Evolutionary conservation across 2,329 filamentous ascomycete species (phyloP).

Genomic region (Bisporella sp.): DNA sequence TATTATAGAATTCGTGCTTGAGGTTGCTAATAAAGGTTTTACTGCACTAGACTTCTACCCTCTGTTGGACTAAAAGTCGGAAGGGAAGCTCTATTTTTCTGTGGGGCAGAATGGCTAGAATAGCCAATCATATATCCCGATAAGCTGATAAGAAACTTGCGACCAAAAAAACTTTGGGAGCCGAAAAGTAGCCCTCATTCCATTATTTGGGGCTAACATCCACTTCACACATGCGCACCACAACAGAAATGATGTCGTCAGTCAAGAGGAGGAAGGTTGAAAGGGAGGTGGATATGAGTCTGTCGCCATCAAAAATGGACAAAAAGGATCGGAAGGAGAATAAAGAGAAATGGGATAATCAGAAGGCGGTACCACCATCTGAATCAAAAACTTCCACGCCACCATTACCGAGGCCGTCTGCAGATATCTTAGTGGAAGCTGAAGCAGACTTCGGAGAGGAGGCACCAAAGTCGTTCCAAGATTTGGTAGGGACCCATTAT

Average conservation of each 20-base stretch:
- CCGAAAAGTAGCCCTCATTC: too few species aligned
- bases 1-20: slow-evolving; percentile 8
- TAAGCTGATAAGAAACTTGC: too few species aligned
- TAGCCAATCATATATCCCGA: slow-evolving; percentile 8
- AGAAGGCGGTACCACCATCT: slow-evolving; percentile 5
- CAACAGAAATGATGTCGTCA: slow-evolving; percentile 23
- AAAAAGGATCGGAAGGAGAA: background rate
- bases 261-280: slow-evolving; percentile 27
- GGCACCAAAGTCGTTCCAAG: slow-evolving; percentile 38
- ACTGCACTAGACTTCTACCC: background rate
- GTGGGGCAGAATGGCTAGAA: slow-evolving; percentile 10
- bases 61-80: too few species aligned
- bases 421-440: slow-evolving; percentile 15
- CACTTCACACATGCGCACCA: too few species aligned
- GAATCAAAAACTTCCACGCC: background rate
- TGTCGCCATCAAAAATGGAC: background rate
- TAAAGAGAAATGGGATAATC: slow-evolving; percentile 14
- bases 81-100: too few species aligned
- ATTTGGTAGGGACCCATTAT: slow-evolving; percentile 30
- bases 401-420: slow-evolving; percentile 8
- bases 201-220: too few species aligned
- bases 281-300: slow-evolving; percentile 11
- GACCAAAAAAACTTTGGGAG: too few species aligned
- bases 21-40: slow-evolving; percentile 10
- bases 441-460: slow-evolving; percentile 15